Evolutionary conservation across 2,329 filamentous ascomycete species (phyloP).

Genomic region (Cladophialophora bantiana): DNA sequence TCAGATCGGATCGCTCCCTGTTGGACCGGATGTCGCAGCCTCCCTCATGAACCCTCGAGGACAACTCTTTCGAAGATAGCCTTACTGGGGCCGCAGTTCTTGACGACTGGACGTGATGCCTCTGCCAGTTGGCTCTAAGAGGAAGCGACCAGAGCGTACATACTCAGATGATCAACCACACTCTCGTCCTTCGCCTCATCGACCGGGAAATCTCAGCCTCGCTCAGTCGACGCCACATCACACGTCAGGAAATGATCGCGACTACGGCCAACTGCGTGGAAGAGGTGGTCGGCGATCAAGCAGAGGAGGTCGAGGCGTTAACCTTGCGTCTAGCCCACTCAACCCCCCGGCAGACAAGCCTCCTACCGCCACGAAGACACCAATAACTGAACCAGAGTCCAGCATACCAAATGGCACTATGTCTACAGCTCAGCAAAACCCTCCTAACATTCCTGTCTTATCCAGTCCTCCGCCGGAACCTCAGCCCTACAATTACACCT

Average conservation of each 20-base stretch:
- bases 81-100: constrained; percentile 23
- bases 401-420: constrained; percentile 44
- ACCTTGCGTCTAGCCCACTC: constrained; percentile 21
- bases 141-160: constrained; percentile 59
- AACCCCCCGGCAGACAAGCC: constrained; percentile 22
- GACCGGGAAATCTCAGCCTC: constrained; percentile 56
- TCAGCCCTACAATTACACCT: constrained; percentile 72
- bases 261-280: constrained; percentile 27
- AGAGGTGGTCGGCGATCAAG: constrained; percentile 44
- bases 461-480: constrained; percentile 39
- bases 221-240: constrained; percentile 58
- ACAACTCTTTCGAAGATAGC: constrained; percentile 14
- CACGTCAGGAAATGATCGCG: constrained; percentile 41
- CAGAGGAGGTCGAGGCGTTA: constrained; percentile 32
- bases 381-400: constrained; percentile 43
- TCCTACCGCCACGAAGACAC: constrained; percentile 11
- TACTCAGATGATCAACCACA: constrained; percentile 52
- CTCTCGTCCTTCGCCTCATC: constrained; percentile 56
- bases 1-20: neutral
- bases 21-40: constrained; percentile 20
- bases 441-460: constrained; percentile 36
- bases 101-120: constrained; percentile 52
- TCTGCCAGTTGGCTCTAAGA: constrained; percentile 59
- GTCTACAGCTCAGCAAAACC: constrained; percentile 38
- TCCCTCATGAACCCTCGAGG: constrained; percentile 25